These are phyloP conservation scores for Eucalyptus melliodora DNA, from an alignment of 345 rosid species.

Conservation along the genomic window DNA sequence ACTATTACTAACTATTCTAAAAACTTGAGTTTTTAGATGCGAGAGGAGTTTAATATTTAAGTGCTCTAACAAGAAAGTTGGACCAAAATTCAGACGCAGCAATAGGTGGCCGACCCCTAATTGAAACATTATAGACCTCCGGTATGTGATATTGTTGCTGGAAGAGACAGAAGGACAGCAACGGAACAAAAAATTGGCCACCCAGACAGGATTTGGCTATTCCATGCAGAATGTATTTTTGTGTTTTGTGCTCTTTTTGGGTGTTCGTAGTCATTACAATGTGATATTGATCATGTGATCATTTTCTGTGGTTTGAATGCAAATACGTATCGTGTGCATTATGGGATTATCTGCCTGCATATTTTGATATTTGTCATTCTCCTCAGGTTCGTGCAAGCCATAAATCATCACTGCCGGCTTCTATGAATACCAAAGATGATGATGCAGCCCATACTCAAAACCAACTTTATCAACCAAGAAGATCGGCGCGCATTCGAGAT, in stretches of 20 bases:
- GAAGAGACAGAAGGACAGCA: neutral
- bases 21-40: no score
- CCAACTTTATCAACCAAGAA: no score
- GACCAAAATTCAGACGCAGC: neutral
- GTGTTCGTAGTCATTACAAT: neutral
- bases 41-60: no score
- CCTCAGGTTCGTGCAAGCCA: constrained; percentile 15
- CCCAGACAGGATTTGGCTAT: neutral
- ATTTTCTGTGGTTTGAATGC: neutral
- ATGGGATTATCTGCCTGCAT: neutral
- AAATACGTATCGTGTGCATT: neutral
- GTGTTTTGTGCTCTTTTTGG: neutral
- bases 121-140: neutral
- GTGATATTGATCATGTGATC: neutral
- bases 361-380: neutral
- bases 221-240: neutral
- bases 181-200: neutral
- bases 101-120: neutral
- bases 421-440: constrained; percentile 19
- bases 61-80: neutral
- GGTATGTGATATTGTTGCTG: neutral
- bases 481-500: no score
- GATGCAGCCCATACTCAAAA: no score
- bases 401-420: neutral
- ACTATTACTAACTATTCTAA: no score